Evolutionary conservation across 2,329 filamentous ascomycete genomes (phyloP).

Genomic region (Geosmithia flava): DNA sequence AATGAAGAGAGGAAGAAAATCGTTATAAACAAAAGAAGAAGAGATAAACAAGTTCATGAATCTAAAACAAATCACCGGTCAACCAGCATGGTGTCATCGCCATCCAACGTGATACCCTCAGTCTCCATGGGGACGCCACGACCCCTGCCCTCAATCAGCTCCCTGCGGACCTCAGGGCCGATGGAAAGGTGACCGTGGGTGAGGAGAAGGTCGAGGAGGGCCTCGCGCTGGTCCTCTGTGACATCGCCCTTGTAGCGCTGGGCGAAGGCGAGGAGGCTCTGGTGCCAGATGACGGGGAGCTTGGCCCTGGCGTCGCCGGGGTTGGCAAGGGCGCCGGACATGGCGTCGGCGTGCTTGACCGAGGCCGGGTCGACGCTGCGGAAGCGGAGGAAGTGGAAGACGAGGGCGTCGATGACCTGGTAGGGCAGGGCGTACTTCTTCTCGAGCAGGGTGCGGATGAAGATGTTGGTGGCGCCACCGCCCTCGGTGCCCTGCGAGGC

Average conservation of each 20-base stretch:
- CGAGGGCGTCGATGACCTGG: constrained; percentile 85
- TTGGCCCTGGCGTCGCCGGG: constrained; percentile 44
- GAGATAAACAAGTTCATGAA: not conserved
- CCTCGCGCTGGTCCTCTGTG: constrained; percentile 88
- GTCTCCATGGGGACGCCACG: constrained; percentile 59
- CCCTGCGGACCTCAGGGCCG: constrained; percentile 79
- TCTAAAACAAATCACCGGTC: too few relatives aligned
- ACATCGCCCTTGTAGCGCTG: constrained; percentile 94
- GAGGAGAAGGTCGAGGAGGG: constrained; percentile 74
- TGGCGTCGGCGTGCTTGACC: constrained; percentile 38
- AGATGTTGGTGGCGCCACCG: constrained; percentile 85
- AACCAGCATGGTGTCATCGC: constrained; percentile 87
- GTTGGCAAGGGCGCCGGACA: constrained; percentile 27
- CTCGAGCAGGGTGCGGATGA: constrained; percentile 84
- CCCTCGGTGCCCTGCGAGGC: constrained; percentile 73
- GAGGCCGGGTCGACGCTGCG: constrained; percentile 52
- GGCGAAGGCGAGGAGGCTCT: constrained; percentile 82
- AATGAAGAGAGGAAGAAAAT: not conserved
- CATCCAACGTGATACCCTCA: constrained; percentile 44
- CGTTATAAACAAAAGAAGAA: not conserved
- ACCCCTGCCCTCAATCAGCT: constrained; percentile 77
- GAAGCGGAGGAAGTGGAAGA: constrained; percentile 95
- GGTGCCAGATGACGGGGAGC: constrained; percentile 92
- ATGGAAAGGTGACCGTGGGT: constrained; percentile 79
- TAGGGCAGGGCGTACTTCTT: constrained; percentile 96